phyloP scores from a whole-genome alignment of 2,329 filamentous ascomycete species.

The Colletotrichum agaves region DNA sequence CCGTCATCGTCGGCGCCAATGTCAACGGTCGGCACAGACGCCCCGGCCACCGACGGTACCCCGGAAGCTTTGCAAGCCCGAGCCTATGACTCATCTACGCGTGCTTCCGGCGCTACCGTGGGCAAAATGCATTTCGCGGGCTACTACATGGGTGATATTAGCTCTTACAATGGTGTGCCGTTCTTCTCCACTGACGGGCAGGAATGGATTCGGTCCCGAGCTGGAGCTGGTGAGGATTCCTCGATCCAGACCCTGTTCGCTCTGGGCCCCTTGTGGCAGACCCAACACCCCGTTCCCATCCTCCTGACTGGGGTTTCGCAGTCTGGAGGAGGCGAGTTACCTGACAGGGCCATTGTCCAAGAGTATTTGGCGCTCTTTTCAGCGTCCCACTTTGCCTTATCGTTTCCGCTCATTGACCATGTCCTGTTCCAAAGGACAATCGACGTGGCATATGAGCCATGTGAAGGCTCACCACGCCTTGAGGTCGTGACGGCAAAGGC shows the following conservation, averaged over 20 bases:
- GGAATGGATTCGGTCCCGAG: constrained; percentile 58
- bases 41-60: constrained; percentile 21
- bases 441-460: constrained; percentile 53
- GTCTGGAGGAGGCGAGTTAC: constrained; percentile 45
- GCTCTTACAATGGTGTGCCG: constrained; percentile 59
- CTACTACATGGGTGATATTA: constrained; percentile 57
- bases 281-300: constrained; percentile 33
- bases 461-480: constrained; percentile 34
- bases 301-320: constrained; percentile 5
- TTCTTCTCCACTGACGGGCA: constrained; percentile 59
- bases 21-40: constrained; percentile 8
- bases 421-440: constrained; percentile 59
- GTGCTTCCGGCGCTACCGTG: constrained; percentile 36
- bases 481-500: constrained; percentile 52
- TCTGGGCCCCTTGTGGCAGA: constrained; percentile 40
- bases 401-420: constrained; percentile 61
- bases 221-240: constrained; percentile 56
- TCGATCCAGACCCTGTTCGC: constrained; percentile 42
- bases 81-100: constrained; percentile 21
- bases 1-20: constrained; percentile 21
- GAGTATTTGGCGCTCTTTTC: constrained; percentile 41
- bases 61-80: constrained; percentile 21
- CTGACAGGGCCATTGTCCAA: constrained; percentile 47
- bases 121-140: constrained; percentile 60
- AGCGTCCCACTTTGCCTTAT: constrained; percentile 50